Evolutionary conservation across 2,329 filamentous ascomycete genomes (phyloP).

Genomic region (Scopulariopsis brevicaulis): DNA sequence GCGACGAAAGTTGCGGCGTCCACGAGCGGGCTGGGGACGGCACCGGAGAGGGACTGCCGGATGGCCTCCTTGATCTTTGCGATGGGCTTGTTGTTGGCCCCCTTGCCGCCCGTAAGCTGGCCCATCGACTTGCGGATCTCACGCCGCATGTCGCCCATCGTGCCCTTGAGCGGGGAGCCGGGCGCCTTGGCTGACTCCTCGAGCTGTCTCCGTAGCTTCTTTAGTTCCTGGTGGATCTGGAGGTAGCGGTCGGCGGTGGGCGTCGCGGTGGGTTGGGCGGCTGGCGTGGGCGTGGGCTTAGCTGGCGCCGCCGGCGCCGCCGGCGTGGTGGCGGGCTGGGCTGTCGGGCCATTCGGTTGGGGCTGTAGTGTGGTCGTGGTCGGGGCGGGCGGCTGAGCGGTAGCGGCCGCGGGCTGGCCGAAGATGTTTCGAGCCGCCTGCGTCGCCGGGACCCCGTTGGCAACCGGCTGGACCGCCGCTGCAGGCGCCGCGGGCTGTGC

Average conservation of each 20-base stretch:
- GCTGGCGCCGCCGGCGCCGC: not conserved
- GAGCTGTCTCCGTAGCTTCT: slow-evolving; percentile 50
- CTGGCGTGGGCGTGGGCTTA: slow-evolving; percentile 1
- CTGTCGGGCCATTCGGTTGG: slow-evolving; percentile 1
- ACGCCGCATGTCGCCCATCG: slow-evolving; percentile 60
- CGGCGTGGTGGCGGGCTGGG: not conserved
- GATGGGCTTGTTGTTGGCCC: slow-evolving; percentile 36
- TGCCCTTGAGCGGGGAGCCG: slow-evolving; percentile 43
- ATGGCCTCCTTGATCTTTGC: slow-evolving; percentile 28
- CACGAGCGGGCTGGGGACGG: slow-evolving; percentile 38
- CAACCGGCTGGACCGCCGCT: not conserved
- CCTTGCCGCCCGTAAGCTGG: slow-evolving; percentile 56
- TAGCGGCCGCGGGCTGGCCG: not conserved
- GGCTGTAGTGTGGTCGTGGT: not conserved
- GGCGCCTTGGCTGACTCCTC: slow-evolving; percentile 40
- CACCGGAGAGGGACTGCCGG: slow-evolving; percentile 37
- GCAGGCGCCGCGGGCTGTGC: not conserved
- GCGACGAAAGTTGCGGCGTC: slow-evolving; percentile 43
- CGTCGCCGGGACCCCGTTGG: not conserved
- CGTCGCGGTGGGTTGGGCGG: slow-evolving; percentile 1
- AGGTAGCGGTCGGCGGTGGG: slow-evolving; percentile 27
- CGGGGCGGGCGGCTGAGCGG: not conserved
- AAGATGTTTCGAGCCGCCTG: not conserved
- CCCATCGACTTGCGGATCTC: slow-evolving; percentile 62
- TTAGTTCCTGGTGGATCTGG: slow-evolving; percentile 58